Base-by-base conservation (phyloP, 306 rosid species). In the Glycine soja region DNA sequence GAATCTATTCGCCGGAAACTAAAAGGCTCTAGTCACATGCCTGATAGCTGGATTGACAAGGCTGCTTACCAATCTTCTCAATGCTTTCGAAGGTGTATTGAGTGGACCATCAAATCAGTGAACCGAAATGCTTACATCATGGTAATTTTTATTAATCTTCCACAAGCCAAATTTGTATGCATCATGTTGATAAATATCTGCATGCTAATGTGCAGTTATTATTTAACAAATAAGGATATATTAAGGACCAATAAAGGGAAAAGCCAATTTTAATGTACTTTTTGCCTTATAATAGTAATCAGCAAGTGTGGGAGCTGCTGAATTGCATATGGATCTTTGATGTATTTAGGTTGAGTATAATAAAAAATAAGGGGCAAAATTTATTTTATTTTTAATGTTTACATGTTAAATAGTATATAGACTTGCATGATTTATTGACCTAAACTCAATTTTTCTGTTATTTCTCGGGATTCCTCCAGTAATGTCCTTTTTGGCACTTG, bases 101-200 rank as follows among this genome's bases (percentile, higher is more conserved):
- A 87, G 72, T 95, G 99, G 97, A 93, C 88, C 78, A 84, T 95
- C 87, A 93, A 87, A 83, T 93, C 99, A 6, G 91, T 90, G 74
- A 95, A 95, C 85, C 96, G 98, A 78, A 95, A 95, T 80, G 99
- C 99, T 46, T 95, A 93, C 79, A 93, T 95, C 74, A 90, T 95
- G 97, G 99, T 95, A 91, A 86, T 70, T 66, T 64, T 48, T 58
- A 50, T 57, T 43, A 56, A 80, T 81, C 56, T 81, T 9, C 18
- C 74, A 42, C 50, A 14, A 12, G 67, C 32, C 76, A 70, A 83
- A 58, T 57, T 43, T 65, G 42, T 36, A 19, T 34, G 78, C 76
- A n/a, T 51, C 67, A 73, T 77, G 61, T 43, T 14, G 74, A 46
- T 57, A 24, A 58, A 16, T 75, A 19, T 62, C 57, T 70, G 42